These are phyloP conservation scores for Coemansia guatemalensis DNA, from an alignment of 192 early-diverging fungal species.

Conservation along the genomic window DNA sequence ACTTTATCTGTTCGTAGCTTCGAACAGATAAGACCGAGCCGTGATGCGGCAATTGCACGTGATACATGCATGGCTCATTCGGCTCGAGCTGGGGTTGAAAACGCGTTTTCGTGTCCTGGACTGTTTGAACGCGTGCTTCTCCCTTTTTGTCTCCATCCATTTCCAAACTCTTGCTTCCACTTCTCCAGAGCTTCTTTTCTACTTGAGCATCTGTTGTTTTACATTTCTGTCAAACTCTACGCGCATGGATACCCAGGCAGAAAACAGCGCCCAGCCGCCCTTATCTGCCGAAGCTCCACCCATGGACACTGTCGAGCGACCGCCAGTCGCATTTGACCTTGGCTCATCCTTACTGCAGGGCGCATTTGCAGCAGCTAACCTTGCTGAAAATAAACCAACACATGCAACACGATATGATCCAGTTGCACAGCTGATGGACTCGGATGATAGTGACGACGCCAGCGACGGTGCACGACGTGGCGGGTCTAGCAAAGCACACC, in stretches of 20 bases:
- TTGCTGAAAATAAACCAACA: not conserved
- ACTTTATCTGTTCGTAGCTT: slow-evolving; percentile 3
- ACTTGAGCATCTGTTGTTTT: not conserved
- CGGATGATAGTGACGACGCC: slow-evolving; percentile 21
- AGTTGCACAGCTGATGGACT: slow-evolving; percentile 36
- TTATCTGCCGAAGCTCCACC: not conserved
- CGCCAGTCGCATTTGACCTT: slow-evolving; percentile 7
- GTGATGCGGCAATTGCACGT: not conserved
- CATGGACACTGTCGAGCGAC: not conserved
- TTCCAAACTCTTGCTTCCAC: not conserved
- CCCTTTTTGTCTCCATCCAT: not conserved
- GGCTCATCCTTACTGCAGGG: slow-evolving; percentile 21
- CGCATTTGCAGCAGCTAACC: not conserved
- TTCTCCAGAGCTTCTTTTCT: not conserved
- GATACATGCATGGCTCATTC: not conserved
- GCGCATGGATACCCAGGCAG: not conserved
- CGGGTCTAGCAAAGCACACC: not conserved
- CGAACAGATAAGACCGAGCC: slow-evolving; percentile 1
- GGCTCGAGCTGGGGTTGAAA: slow-evolving; percentile 1
- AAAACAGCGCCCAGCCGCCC: not conserved
- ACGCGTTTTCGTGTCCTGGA: not conserved
- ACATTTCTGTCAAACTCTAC: not conserved
- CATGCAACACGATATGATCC: slow-evolving; percentile 20
- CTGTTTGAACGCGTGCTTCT: not conserved
- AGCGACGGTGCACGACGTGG: not conserved